Percentiles rank a stretch among this genome's conserved stretches.
Evolutionary conservation across 306 rosid genomes (phyloP).

Genomic region (Pyrus betulifolia): DNA sequence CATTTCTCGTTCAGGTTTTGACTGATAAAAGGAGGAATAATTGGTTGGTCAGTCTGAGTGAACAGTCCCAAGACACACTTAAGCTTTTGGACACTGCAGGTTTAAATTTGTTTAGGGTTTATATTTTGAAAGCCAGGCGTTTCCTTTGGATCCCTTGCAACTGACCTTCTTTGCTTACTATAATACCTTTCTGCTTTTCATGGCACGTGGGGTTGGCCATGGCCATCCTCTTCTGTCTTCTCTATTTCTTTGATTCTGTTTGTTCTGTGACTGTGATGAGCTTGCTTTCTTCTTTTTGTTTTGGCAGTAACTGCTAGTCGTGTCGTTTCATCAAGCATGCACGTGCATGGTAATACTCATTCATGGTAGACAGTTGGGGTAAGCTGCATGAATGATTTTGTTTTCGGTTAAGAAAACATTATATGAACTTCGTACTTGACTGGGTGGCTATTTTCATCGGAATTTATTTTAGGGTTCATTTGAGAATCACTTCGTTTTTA

Average conservation of each 20-base stretch:
- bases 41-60: conserved; percentile 1
- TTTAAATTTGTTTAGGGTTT: not conserved
- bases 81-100: conserved; percentile 4
- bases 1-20: not conserved
- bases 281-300: conserved; percentile 1
- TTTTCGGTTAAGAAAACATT: too few relatives aligned
- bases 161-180: conserved; percentile 46
- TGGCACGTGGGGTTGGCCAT: conserved; percentile 49
- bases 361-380: not conserved
- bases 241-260: conserved; percentile 2
- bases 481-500: too few relatives aligned
- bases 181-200: conserved; percentile 54
- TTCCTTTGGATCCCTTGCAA: conserved; percentile 66
- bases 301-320: not conserved
- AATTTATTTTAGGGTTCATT: too few relatives aligned
- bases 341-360: conserved; percentile 23
- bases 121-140: conserved; percentile 1
- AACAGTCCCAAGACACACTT: conserved; percentile 10
- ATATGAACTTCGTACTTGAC: too few relatives aligned
- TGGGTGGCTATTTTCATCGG: too few relatives aligned
- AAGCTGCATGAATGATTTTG: not conserved
- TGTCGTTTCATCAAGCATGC: conserved; percentile 14
- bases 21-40: conserved; percentile 17
- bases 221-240: conserved; percentile 13
- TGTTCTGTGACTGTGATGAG: not conserved